A percentile compares a stretch with the other conserved stretches of the same genome.
Evolutionary conservation across 1,284 basidiomycete species (phyloP).

Genomic region (Microbotryum scabiosae): DNA sequence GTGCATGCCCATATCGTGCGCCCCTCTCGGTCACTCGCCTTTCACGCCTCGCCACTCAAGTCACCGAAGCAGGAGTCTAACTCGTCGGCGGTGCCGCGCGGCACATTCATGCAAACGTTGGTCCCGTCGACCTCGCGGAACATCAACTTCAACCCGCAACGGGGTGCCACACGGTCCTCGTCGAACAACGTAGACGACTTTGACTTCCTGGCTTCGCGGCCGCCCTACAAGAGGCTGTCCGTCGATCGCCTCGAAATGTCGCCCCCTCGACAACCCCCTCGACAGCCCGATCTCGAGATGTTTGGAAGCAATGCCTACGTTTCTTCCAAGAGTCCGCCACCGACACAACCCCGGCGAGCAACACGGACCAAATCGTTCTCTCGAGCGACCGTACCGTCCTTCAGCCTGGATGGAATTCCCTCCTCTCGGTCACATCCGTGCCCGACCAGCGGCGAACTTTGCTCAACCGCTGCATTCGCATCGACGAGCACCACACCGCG

Average conservation of each 20-base stretch:
- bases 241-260: conserved; percentile 16
- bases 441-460: conserved; percentile 8
- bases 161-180: conserved; percentile 4
- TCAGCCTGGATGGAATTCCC: conserved; percentile 19
- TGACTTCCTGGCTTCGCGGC: conserved; percentile 3
- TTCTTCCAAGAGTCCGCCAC: background rate
- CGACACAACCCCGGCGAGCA: conserved; percentile 3
- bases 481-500: background rate
- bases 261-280: background rate
- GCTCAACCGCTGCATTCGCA: conserved; percentile 8
- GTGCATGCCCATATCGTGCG: conserved; percentile 24
- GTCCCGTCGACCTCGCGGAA: conserved; percentile 3
- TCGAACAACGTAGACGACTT: background rate
- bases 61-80: background rate
- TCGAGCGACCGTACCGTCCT: conserved; percentile 15
- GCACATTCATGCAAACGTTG: background rate
- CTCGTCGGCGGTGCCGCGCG: background rate
- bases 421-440: conserved; percentile 24
- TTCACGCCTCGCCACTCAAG: conserved; percentile 7
- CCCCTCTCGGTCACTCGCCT: conserved; percentile 23
- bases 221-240: conserved; percentile 25
- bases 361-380: conserved; percentile 18
- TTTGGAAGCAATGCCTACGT: conserved; percentile 15
- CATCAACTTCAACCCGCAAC: conserved; percentile 5
- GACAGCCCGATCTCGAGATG: conserved; percentile 9